Conservation (phyloP, 148 eudicot species). For the Amaranthus hypochondriacus region DNA sequence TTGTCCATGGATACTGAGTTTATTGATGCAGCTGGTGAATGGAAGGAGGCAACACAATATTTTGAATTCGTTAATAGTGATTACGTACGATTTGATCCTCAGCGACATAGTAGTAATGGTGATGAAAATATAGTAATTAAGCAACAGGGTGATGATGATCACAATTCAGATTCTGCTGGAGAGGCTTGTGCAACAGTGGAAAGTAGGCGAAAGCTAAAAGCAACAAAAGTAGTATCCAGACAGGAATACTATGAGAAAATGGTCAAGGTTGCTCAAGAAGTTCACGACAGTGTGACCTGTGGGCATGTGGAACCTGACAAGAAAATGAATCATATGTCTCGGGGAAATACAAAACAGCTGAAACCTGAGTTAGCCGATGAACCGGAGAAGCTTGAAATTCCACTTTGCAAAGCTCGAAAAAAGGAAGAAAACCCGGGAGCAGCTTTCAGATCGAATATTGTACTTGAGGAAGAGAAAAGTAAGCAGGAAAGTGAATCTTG, state of each 20-base stretch:
- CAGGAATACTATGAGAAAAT: slow-evolving; percentile 40
- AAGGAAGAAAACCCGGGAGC: slow-evolving; percentile 18
- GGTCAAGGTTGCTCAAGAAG: slow-evolving; percentile 41
- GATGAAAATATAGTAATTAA: slow-evolving; percentile 23
- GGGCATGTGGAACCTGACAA: slow-evolving; percentile 29
- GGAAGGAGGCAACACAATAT: slow-evolving; percentile 59
- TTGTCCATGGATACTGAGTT: slow-evolving; percentile 32
- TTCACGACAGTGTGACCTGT: slow-evolving; percentile 28
- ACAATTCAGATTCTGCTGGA: slow-evolving; percentile 26
- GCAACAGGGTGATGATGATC: slow-evolving; percentile 25
- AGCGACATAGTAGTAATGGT: slow-evolving; percentile 13
- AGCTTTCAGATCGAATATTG: slow-evolving; percentile 17
- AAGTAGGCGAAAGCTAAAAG: slow-evolving; percentile 35
- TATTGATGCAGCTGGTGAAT: slow-evolving; percentile 45
- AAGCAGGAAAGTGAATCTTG: slow-evolving; percentile 19
- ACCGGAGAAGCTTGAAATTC: slow-evolving; percentile 22
- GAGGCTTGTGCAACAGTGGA: slow-evolving; percentile 30
- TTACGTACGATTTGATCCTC: slow-evolving; percentile 15
- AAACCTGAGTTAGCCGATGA: slow-evolving; percentile 23
- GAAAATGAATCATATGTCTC: slow-evolving; percentile 24
- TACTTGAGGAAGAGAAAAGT: slow-evolving; percentile 21
- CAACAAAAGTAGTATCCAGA: slow-evolving; percentile 37
- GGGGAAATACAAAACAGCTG: slow-evolving; percentile 23
- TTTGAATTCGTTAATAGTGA: slow-evolving; percentile 56
- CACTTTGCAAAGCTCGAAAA: slow-evolving; percentile 14